A percentile compares a stretch with the other conserved stretches of the same genome.
phyloP scores from a whole-genome alignment of 176 grass and related monocot species.

The Alloteropsis semialata region DNA sequence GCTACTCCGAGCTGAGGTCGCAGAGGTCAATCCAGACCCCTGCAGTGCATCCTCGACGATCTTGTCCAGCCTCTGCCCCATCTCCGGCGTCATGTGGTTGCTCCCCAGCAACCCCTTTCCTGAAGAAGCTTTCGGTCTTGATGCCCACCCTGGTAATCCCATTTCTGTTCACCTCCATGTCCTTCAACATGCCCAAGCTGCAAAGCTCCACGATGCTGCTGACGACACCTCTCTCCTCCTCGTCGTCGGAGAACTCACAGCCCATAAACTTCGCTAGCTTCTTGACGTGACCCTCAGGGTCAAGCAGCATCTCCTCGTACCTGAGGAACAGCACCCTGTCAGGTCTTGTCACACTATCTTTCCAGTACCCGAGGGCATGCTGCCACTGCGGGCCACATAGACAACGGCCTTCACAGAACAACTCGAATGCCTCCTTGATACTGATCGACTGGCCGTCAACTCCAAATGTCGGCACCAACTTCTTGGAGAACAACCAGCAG shows the following conservation, averaged over 20 bases:
- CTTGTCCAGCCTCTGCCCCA: neutral
- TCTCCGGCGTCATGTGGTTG: neutral
- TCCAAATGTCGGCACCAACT: neutral
- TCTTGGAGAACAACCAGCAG: neutral
- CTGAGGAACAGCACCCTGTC: constrained; percentile 2
- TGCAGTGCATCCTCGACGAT: neutral
- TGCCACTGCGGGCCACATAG: neutral
- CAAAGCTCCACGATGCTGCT: neutral
- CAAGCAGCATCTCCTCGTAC: constrained; percentile 15
- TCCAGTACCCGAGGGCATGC: constrained; percentile 3
- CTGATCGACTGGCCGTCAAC: neutral
- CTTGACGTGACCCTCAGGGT: neutral
- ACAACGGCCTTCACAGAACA: neutral
- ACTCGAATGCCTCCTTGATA: neutral
- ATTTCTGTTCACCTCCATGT: neutral
- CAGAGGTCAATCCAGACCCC: neutral
- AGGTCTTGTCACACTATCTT: neutral
- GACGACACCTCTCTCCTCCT: neutral
- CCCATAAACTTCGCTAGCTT: neutral
- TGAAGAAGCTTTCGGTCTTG: neutral
- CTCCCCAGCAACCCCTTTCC: neutral
- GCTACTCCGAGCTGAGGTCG: no score
- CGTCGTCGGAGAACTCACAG: neutral
- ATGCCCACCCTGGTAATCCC: neutral
- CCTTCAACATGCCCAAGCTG: neutral